Base-by-base conservation (phyloP, 352 stramenopile genomes). In the Saprolegnia diclina region DNA sequence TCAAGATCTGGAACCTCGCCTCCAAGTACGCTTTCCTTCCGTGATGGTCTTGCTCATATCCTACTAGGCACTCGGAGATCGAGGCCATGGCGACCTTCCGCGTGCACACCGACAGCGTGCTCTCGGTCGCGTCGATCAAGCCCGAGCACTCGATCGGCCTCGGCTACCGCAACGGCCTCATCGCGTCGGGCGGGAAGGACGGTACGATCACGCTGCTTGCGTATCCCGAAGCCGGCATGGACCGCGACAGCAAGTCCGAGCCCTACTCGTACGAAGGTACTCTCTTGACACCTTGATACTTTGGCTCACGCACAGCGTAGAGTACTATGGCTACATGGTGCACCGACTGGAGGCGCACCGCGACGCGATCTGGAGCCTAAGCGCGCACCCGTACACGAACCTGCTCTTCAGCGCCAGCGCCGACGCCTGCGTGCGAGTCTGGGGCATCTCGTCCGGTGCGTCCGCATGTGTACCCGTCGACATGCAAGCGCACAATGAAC, bases 1-100 rank as follows among this genome's bases (percentile, higher is more conserved):
- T 92, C 22, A 87, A 87, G 63, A 76, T 95, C 19, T 95, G 87
- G 87, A 95, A 91, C 54, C 64, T 95, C 11, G 74, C 77, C 3
- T 57, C 63, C 45, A 69, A 64, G 42, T 65, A 40, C 61, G 37
- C 42, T 48, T 7, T 65, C 46, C 14, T 44, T 54, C 48, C 3
- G 0, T 59, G 10, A 11, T 69, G 3, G 21, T 38, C n/a, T 53
- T 9, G 42, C 55, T 70, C 16, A 72, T 63, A 18, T 21, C 29
- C 45, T 71, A 19, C 40, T 50, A 87, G 81, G 55, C 79, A 83
- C 18, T 83, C 80, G 6, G 87, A 95, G 57, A 72, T 93, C 42
- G 87, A 95, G 52, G 86, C 87, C 29, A 71, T 92, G 16, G 46
- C 92, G 52, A 95, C 87, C 4, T 73, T 94, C 55, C 77, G 87